Conservation (phyloP, 768 basidiomycete species). For the Suillus decipiens region DNA sequence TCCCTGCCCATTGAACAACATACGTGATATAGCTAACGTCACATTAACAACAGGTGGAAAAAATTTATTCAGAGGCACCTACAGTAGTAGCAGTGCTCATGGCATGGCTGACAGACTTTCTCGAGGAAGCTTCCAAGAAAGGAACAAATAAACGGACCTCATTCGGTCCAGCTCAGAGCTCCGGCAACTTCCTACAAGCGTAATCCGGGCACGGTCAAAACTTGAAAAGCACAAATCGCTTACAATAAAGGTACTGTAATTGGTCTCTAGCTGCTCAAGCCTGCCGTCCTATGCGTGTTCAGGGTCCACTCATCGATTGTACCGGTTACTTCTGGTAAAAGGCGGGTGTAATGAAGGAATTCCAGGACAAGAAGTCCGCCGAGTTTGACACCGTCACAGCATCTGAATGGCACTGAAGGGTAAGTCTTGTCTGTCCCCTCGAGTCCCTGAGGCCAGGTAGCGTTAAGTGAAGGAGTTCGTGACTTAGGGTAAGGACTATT, state of each 20-base stretch:
- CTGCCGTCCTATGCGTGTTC: constrained; percentile 58
- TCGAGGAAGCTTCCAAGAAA: constrained; percentile 69
- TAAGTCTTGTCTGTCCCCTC: constrained; percentile 45
- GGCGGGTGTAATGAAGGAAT: constrained; percentile 73
- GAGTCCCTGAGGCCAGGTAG: constrained; percentile 67
- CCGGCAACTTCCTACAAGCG: constrained; percentile 68
- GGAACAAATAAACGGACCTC: constrained; percentile 65
- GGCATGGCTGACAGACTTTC: constrained; percentile 73
- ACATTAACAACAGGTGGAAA: neutral
- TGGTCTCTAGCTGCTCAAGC: constrained; percentile 63
- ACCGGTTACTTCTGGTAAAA: constrained; percentile 60
- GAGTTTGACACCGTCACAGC: constrained; percentile 56
- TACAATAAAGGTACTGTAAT: constrained; percentile 83
- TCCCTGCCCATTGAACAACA: constrained; percentile 78
- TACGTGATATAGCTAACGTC: neutral
- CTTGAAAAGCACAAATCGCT: constrained; percentile 27
- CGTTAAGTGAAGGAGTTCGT: constrained; percentile 79
- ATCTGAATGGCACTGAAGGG: constrained; percentile 43
- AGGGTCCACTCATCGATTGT: constrained; percentile 70
- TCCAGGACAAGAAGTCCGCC: constrained; percentile 74
- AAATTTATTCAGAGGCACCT: neutral
- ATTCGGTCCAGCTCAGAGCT: constrained; percentile 80
- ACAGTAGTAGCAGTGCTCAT: constrained; percentile 40
- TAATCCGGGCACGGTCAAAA: neutral
- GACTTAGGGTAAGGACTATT: constrained; percentile 72